A percentile compares a stretch with the other conserved stretches of the same genome.
phyloP scores from a whole-genome alignment of 1,284 basidiomycete genomes.

The Puccinia triticina region DNA sequence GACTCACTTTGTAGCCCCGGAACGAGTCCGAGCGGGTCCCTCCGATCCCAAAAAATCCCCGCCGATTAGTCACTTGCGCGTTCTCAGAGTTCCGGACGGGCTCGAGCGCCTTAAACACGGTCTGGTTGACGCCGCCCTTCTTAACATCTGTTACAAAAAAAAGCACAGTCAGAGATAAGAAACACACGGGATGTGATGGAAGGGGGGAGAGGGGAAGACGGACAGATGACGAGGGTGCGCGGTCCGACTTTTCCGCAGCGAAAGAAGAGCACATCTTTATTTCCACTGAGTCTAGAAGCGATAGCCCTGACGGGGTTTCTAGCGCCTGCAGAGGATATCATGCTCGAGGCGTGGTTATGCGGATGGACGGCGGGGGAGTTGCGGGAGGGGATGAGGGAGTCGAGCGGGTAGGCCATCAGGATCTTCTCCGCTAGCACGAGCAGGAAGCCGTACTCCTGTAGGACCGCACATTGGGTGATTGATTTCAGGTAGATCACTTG shows the following conservation, averaged over 20 bases:
- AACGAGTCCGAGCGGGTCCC: slow-evolving; percentile 30
- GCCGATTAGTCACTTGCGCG: slow-evolving; percentile 66
- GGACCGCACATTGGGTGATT: slow-evolving; percentile 91
- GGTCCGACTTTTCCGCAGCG: slow-evolving; percentile 82
- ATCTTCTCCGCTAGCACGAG: slow-evolving; percentile 91
- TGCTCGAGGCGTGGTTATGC: background rate
- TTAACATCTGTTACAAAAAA: slow-evolving; percentile 72
- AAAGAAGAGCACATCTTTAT: slow-evolving; percentile 91
- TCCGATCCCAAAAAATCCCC: slow-evolving; percentile 45
- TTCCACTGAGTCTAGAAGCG: slow-evolving; percentile 82
- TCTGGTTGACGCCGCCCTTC: slow-evolving; percentile 79
- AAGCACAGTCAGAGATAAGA: background rate
- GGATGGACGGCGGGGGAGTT: background rate
- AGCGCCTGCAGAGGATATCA: background rate
- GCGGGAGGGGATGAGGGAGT: slow-evolving; percentile 83
- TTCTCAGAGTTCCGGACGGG: slow-evolving; percentile 81
- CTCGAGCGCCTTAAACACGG: slow-evolving; percentile 89
- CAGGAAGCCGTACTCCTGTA: slow-evolving; percentile 94
- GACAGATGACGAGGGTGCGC: slow-evolving; percentile 76
- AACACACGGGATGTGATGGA: background rate
- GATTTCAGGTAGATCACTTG: slow-evolving; percentile 85
- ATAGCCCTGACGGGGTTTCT: slow-evolving; percentile 14
- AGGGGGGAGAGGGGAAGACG: background rate
- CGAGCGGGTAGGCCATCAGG: slow-evolving; percentile 71
- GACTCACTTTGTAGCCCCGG: slow-evolving; percentile 42